phyloP scores from a whole-genome alignment of 192 early-diverging fungal genomes.

The Coemansia sp. region DNA sequence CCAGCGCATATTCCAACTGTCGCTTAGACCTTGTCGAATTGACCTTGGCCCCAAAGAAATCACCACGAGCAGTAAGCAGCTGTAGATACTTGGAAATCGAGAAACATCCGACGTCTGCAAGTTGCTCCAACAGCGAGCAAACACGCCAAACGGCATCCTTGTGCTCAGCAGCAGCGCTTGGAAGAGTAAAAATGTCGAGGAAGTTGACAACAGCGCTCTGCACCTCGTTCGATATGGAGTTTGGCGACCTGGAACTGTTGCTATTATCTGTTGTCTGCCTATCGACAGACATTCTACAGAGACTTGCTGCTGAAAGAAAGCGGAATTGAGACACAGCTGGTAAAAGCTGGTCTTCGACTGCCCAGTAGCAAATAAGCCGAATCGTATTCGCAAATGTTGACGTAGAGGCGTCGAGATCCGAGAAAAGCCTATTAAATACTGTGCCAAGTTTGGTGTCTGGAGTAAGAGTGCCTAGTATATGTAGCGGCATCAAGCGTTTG shows the following conservation, averaged over 20 bases:
- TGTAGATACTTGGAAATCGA: conserved; percentile 40
- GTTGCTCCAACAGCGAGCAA: conserved; percentile 35
- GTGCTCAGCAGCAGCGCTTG: not conserved
- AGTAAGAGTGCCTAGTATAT: conserved; percentile 8
- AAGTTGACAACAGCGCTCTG: conserved; percentile 33
- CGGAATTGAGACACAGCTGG: conserved; percentile 15
- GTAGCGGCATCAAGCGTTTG: conserved; percentile 8
- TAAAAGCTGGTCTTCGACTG: conserved; percentile 17
- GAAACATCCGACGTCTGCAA: conserved; percentile 32
- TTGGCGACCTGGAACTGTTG: not conserved
- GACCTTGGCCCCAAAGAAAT: conserved; percentile 26
- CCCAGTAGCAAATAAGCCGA: conserved; percentile 45
- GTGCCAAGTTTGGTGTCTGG: conserved; percentile 10
- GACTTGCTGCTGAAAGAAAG: conserved; percentile 15
- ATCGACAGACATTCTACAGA: conserved; percentile 12
- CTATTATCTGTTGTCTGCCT: not conserved
- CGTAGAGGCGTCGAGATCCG: not conserved
- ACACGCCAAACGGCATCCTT: conserved; percentile 13
- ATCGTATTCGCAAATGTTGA: conserved; percentile 2
- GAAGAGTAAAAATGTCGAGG: conserved; percentile 30
- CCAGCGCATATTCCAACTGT: conserved; percentile 29
- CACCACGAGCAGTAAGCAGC: conserved; percentile 43
- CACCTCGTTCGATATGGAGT: conserved; percentile 3
- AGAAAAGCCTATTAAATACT: conserved; percentile 13
- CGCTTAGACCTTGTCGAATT: conserved; percentile 22